Evolutionary conservation across 163 green algal genomes (phyloP).

Genomic region (Coccomyxa subellipsoidea): DNA sequence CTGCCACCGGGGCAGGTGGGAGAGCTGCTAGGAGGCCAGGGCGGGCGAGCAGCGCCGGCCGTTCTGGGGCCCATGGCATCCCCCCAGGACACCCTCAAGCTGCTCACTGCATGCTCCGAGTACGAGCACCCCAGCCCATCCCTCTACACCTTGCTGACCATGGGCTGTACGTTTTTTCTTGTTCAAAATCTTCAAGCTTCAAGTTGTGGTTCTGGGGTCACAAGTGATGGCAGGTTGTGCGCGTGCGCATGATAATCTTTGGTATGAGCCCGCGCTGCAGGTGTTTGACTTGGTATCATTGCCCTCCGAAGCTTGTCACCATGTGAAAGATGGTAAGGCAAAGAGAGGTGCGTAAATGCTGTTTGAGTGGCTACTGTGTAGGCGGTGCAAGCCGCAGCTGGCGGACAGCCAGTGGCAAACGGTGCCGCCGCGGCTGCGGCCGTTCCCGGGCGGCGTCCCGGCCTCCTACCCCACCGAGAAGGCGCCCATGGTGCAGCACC

Average conservation of each 20-base stretch:
- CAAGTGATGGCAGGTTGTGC: too few relatives aligned
- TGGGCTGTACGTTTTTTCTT: conserved; percentile 29
- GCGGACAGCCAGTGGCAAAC: conserved; percentile 60
- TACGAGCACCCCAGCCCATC: neutral
- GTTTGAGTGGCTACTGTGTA: conserved; percentile 10
- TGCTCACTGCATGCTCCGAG: conserved; percentile 13
- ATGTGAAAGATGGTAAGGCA: too few relatives aligned
- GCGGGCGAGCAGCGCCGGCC: conserved; percentile 15
- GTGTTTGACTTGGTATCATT: too few relatives aligned
- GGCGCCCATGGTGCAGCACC: conserved; percentile 59
- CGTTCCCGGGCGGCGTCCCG: conserved; percentile 28
- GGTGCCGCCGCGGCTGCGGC: conserved; percentile 34
- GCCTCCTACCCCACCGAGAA: conserved; percentile 37
- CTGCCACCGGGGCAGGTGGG: conserved; percentile 20
- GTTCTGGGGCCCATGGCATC: conserved; percentile 23
- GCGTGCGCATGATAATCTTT: too few relatives aligned
- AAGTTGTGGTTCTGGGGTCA: too few relatives aligned
- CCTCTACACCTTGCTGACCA: neutral
- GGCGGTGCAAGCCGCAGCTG: conserved; percentile 73
- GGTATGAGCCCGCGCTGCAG: too few relatives aligned
- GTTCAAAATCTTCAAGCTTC: too few relatives aligned
- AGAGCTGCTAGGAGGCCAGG: conserved; percentile 17
- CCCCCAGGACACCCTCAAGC: conserved; percentile 27
- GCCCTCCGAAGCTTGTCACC: too few relatives aligned
- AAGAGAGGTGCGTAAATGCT: too few relatives aligned